phyloP scores from a whole-genome alignment of 2,329 filamentous ascomycete genomes.

The Nothophoma quercina region DNA sequence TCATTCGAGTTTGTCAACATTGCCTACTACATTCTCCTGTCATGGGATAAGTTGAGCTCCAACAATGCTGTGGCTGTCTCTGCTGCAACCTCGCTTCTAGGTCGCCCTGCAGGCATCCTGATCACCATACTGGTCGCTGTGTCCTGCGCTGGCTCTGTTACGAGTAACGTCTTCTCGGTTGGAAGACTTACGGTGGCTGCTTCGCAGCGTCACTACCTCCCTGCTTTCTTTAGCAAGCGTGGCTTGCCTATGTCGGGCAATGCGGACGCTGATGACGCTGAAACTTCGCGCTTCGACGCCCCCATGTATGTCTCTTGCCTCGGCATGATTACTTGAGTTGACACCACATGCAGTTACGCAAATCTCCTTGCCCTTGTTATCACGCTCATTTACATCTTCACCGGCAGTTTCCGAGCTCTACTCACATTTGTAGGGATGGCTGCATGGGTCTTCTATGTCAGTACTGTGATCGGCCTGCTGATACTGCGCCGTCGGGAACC shows the following conservation, averaged over 20 bases:
- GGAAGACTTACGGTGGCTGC: constrained; percentile 69
- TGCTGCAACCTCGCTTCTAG: constrained; percentile 60
- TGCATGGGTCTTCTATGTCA: constrained; percentile 68
- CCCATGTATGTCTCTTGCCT: constrained; percentile 36
- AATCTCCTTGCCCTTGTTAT: constrained; percentile 37
- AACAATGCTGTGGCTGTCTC: constrained; percentile 69
- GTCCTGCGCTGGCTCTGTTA: constrained; percentile 67
- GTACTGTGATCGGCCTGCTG: constrained; percentile 66
- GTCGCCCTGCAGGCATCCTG: constrained; percentile 60
- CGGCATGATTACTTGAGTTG: constrained; percentile 3
- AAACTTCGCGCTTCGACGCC: constrained; percentile 36
- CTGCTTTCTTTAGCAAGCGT: constrained; percentile 40
- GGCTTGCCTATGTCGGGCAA: constrained; percentile 30
- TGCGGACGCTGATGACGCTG: constrained; percentile 4
- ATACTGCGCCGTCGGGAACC: constrained; percentile 66
- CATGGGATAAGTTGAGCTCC: constrained; percentile 65
- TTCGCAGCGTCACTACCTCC: constrained; percentile 46
- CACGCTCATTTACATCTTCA: constrained; percentile 65
- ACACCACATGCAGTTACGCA: constrained; percentile 32
- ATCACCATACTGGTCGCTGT: constrained; percentile 66
- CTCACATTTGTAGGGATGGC: constrained; percentile 59
- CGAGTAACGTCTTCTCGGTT: constrained; percentile 69
- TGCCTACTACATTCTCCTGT: constrained; percentile 68
- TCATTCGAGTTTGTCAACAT: constrained; percentile 69
- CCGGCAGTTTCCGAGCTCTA: constrained; percentile 68